Evolutionary conservation across 441 rosid genomes (phyloP), one percentile per base, ranked within the genome.

Genomic region (Lepidium campestre): DNA sequence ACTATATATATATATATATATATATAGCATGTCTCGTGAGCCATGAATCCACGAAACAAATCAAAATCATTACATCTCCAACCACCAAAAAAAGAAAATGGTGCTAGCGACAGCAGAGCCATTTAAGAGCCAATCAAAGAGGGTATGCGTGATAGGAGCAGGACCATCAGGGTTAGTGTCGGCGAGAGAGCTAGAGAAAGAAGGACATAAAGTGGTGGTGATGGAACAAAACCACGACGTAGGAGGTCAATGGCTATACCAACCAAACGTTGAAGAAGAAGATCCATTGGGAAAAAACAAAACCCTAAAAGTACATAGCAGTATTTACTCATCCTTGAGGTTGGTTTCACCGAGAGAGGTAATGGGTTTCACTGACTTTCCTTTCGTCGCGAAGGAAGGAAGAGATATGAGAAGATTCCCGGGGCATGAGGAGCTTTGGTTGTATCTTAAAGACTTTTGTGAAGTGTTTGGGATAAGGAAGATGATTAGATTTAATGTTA

Each of bases 201-300:
- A 85, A 77, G 96, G 94, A 10, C 93, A 88, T 52, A 53, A 6
- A 0, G 93, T 77, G 72, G 89, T 86, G 64, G 86, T 89, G 1
- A 45, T 87, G 72, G 98, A 92, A 66, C 96, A 87, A 76, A 87
- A 77, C 72, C 73, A 86, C 15, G 95, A 92, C 36, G 78, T 92
- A 0, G 98, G 98, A 20, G 98, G 98, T 22, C 98, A 92, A 52
- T 92, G 96, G 96, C 65, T 90, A 53, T 93, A 86, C 52, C 78
- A 84, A 12, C 80, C 89, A 3, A 73, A 82, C 59, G 81, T 79
- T 3, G 85, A 82, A 49, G 68, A 20, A 9, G 95, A 89, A 73
- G 85, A 87, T 22, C 83, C 81, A 18, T 57, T 71, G 53, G 70
- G 75, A 10, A 39, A 62, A 56, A n/a, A 40, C 7, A 76, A 80